These are phyloP conservation scores for Fusarium goolgardi DNA, from an alignment of 2,329 filamentous ascomycete species.

Conservation along the genomic window DNA sequence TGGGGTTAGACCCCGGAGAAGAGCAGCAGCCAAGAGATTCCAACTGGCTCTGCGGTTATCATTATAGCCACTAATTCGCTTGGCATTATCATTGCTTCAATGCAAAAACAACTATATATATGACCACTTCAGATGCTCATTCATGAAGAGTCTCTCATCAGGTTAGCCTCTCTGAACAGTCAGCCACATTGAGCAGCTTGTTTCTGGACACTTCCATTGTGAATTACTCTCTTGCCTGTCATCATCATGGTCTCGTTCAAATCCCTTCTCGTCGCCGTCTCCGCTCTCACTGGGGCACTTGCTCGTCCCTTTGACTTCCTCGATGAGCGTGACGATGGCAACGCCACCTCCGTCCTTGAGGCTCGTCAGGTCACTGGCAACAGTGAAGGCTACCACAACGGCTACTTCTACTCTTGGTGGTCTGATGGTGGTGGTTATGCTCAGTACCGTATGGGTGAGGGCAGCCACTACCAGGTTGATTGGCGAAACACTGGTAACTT, in stretches of 20 bases:
- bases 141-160: background rate
- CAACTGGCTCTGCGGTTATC: background rate
- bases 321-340: conserved; percentile 18
- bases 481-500: conserved; percentile 30
- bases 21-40: background rate
- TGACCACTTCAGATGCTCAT: accelerated
- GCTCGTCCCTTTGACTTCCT: conserved; percentile 26
- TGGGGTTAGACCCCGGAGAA: conserved; percentile 3
- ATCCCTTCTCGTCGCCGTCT: conserved; percentile 13
- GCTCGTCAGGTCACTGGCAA: conserved; percentile 18
- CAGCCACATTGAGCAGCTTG: background rate
- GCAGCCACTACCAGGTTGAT: conserved; percentile 10
- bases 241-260: conserved; percentile 20
- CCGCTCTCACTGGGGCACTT: conserved; percentile 16
- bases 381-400: conserved; percentile 14
- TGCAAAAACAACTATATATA: background rate
- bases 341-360: conserved; percentile 13
- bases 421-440: conserved; percentile 19
- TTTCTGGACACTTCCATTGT: no score
- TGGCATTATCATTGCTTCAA: background rate
- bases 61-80: background rate
- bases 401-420: conserved; percentile 33
- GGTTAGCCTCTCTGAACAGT: background rate
- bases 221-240: accelerated
- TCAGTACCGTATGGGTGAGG: conserved; percentile 10